phyloP scores from a whole-genome alignment of 1,284 basidiomycete genomes.

The Irpex sp. region DNA sequence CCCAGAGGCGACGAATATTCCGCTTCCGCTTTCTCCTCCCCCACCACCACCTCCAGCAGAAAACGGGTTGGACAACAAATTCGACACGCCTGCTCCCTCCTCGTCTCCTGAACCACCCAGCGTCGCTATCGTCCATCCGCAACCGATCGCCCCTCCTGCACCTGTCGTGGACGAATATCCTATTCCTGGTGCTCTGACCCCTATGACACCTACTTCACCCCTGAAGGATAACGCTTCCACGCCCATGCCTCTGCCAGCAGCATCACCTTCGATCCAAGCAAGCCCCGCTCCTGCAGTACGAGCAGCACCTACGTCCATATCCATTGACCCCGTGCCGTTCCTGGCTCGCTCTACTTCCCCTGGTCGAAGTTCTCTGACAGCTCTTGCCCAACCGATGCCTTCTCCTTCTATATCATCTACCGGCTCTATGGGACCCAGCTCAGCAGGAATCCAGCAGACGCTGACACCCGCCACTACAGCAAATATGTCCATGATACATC shows the following conservation, averaged over 20 bases:
- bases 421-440: slow-evolving; percentile 22
- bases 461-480: slow-evolving; percentile 27
- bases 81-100: slow-evolving; percentile 6
- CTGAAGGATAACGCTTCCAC: slow-evolving; percentile 2
- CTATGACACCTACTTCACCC: slow-evolving; percentile 7
- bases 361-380: slow-evolving; percentile 11
- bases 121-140: background rate
- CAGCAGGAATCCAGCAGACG: slow-evolving; percentile 24
- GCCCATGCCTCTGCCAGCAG: slow-evolving; percentile 5
- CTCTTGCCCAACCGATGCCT: slow-evolving; percentile 21
- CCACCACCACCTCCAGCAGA: slow-evolving; percentile 6
- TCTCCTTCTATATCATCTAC: slow-evolving; percentile 37
- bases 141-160: background rate
- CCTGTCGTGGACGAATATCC: background rate
- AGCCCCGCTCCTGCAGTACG: slow-evolving; percentile 9
- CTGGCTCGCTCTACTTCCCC: slow-evolving; percentile 12
- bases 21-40: slow-evolving; percentile 16
- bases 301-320: slow-evolving; percentile 16
- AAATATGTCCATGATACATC: slow-evolving; percentile 11
- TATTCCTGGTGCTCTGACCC: slow-evolving; percentile 8
- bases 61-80: background rate
- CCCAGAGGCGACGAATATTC: slow-evolving; percentile 1
- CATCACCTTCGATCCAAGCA: slow-evolving; percentile 12
- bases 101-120: slow-evolving; percentile 1
- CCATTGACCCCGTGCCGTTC: slow-evolving; percentile 10